A percentile compares a stretch with the other conserved stretches of the same genome.
phyloP scores from a whole-genome alignment of 2,329 filamentous ascomycete species.

The Hymenoscyphus fraxineus region DNA sequence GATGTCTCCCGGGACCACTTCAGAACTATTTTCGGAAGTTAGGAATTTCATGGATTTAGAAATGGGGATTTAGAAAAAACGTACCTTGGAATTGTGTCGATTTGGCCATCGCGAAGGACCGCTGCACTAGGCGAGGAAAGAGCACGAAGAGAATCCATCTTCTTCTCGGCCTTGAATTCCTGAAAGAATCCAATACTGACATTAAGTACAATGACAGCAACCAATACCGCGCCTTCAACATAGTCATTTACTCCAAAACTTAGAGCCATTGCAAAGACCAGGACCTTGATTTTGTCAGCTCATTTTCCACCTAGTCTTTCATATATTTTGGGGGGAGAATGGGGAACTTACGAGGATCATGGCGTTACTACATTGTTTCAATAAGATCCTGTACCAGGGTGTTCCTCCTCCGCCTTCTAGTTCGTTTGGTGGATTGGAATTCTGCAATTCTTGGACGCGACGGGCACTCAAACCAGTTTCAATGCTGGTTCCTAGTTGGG shows the following conservation, averaged over 20 bases:
- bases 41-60: not conserved
- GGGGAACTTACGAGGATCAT: constrained; percentile 62
- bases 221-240: constrained; percentile 56
- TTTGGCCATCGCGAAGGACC: constrained; percentile 53
- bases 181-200: constrained; percentile 56
- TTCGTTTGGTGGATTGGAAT: constrained; percentile 64
- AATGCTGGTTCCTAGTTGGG: constrained; percentile 57
- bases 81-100: constrained; percentile 36
- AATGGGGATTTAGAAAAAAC: not conserved
- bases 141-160: constrained; percentile 52
- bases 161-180: constrained; percentile 57
- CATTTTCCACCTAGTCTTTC: not conserved
- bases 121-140: constrained; percentile 53
- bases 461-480: constrained; percentile 62
- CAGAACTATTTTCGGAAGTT: constrained; percentile 38
- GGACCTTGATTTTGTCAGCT: constrained; percentile 40
- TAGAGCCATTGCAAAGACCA: constrained; percentile 37
- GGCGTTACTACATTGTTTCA: constrained; percentile 71
- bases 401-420: constrained; percentile 66
- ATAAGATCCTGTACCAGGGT: constrained; percentile 66
- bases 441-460: constrained; percentile 56
- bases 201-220: constrained; percentile 55
- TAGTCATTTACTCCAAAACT: constrained; percentile 51
- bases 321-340: not conserved
- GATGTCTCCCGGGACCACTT: constrained; percentile 72